Evolutionary conservation across 495 filamentous ascomycete species (phyloP), one percentile per base, ranked within the genome.

Genomic region (Penicillium verhagenii): DNA sequence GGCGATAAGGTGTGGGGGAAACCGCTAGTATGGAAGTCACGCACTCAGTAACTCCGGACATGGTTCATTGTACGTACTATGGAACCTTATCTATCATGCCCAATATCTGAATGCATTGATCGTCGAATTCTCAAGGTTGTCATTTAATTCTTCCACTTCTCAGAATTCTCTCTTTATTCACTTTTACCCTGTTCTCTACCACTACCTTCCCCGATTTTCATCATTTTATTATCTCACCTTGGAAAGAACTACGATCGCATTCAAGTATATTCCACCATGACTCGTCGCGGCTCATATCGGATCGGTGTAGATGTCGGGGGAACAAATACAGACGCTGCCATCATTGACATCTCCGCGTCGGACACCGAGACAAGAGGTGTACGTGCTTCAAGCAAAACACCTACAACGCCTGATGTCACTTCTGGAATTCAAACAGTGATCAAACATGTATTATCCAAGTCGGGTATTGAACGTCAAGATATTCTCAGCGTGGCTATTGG

Each of bases 291-390:
- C 6, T 37, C 56, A 35, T 65, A 58, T 26, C 52, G 62, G 3
- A 63, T 66, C 35, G 63, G 63, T 11, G 47, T 66, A 43, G 63
- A 66, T 35, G 63, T 66, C 11, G 63, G 64, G 10, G 81, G 83
- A 25, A 86, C 83, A 37, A 87, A 86, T 56, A 86, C 83, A 2
- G 83, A 86, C 55, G 80, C 77, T 21, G 83, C 82, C 8, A 69
- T 83, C 33, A 69, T 86, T 43, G 76, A 86, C 55, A 77, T 74
- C 38, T 70, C 56, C n/a, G 66, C 57, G 31, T 66, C 63, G n/a
- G 65, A 64, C 14, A 58, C 63, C 1, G 63, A 61, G 16, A 65
- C 69, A 29, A 69, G 72, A 43, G 78, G 75, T 31, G 76, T 85
- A 33, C 54, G 80, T 16, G 77, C 79, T 8, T 79, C 76, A 64